Base-by-base conservation (phyloP, 2,329 filamentous ascomycete species). In the Ophiostoma perfectum region DNA sequence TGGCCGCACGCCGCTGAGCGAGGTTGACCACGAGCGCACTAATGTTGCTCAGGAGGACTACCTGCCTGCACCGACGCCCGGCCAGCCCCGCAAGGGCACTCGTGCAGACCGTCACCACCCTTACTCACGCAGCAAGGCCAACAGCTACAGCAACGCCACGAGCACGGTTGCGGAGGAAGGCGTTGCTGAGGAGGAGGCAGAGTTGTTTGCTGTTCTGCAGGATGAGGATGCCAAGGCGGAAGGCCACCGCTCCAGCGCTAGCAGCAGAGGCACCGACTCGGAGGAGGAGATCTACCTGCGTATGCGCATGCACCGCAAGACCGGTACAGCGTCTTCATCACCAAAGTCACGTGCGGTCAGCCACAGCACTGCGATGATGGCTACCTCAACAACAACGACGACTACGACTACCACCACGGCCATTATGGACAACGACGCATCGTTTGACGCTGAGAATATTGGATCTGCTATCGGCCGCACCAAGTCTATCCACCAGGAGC, bases 11-110 rank as follows among this genome's bases (percentile, higher is more conserved):
- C 93, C 95, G 3, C 86, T 99, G n/a, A 93, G 94, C 67, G 95
- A 99, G 78, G 91, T 99, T 71, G 92, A 96, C 74, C 87, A 91
- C 72, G 96, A 97, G 73, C 81, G 84, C 74, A 85, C 83, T 75
- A 87, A 86, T 73, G 84, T 86, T 65, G 84, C 88, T n/a, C 86
- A 91, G 75, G 93, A 97, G 72, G 93, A 97, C 76, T 96, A 96
- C 74, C 85, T 99, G 5, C 95, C 95, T 2, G 94, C 93, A 0
- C 95, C 95, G 3, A 99, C 95, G 4, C 95, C 95, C 0, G 95
- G 95, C 2, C 95, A 99, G 77, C 95, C 95, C 41, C 88, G 95
- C 71, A 98, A 99, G 83, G 90, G 90, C 16, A 89, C 88, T 72
- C 88, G 92, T 68, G 85, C 52, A 70, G 92, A 93, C 74, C 87